phyloP scores from a whole-genome alignment of 495 filamentous ascomycete species.

The Penicillium cinerascens region DNA sequence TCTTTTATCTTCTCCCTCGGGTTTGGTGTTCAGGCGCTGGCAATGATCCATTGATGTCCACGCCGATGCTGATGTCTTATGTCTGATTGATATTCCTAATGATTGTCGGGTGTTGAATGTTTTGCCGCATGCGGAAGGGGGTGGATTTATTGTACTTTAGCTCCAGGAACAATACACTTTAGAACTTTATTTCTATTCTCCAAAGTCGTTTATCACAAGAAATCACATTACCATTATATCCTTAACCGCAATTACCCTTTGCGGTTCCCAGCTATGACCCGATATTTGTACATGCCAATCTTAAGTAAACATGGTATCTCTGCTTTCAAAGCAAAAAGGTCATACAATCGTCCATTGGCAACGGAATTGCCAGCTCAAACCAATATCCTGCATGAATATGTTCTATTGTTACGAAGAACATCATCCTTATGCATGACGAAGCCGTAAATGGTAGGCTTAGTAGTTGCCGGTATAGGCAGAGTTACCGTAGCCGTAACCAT shows the following conservation, averaged over 20 bases:
- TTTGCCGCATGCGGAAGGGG: not conserved
- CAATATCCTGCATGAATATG: not conserved
- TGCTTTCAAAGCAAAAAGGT: constrained; percentile 12
- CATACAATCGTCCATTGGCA: constrained; percentile 24
- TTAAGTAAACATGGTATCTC: constrained; percentile 26
- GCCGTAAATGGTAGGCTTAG: constrained; percentile 7
- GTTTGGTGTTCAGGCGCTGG: not conserved
- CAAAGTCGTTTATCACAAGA: not conserved
- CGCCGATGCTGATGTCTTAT: constrained; percentile 11
- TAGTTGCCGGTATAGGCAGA: constrained; percentile 40
- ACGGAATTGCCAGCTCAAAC: not conserved
- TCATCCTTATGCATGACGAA: not conserved
- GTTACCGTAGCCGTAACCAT: constrained; percentile 33
- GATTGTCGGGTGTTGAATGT: constrained; percentile 7
- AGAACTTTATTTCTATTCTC: not conserved
- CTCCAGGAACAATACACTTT: constrained; percentile 3
- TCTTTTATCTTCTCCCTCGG: not conserved
- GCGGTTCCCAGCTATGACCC: not conserved
- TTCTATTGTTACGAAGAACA: not conserved
- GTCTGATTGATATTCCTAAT: constrained; percentile 18
- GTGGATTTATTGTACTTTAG: not conserved
- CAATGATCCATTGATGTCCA: constrained; percentile 1
- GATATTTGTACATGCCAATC: constrained; percentile 17
- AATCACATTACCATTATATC: not conserved
- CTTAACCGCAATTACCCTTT: not conserved